Evolutionary conservation across 352 stramenopile species (phyloP).

Genomic region (Pythium aquatile): DNA sequence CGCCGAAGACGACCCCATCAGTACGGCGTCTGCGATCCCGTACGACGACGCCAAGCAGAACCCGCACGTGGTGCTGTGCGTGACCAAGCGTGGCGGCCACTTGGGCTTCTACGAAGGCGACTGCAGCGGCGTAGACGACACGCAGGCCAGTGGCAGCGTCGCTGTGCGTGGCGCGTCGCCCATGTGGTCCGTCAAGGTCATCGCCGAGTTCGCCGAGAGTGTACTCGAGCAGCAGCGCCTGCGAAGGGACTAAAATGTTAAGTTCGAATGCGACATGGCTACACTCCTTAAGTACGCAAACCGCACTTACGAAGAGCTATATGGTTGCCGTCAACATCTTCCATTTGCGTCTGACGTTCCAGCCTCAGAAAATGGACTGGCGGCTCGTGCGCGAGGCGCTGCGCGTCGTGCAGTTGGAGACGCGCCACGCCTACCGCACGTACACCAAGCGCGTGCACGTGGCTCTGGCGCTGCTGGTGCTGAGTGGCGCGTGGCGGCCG

Average conservation of each 20-base stretch:
- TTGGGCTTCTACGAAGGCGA: conserved; percentile 65
- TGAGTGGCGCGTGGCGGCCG: conserved; percentile 18
- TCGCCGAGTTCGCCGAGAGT: conserved; percentile 57
- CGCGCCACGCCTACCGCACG: conserved; percentile 1
- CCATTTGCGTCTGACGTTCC: background rate
- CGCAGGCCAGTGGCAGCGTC: background rate
- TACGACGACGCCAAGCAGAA: conserved; percentile 42
- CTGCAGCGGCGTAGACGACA: conserved; percentile 6
- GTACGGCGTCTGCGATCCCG: conserved; percentile 39
- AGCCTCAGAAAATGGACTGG: conserved; percentile 16
- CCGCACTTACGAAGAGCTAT: conserved; percentile 6
- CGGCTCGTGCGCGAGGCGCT: conserved; percentile 17
- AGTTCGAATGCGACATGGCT: conserved; percentile 18
- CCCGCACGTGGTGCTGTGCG: conserved; percentile 63
- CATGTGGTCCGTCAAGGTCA: conserved; percentile 55
- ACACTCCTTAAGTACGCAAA: conserved; percentile 19
- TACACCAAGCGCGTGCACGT: conserved; percentile 19
- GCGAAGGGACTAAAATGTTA: background rate
- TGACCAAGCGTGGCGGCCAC: conserved; percentile 63
- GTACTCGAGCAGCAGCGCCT: conserved; percentile 23
- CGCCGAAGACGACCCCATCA: conserved; percentile 66
- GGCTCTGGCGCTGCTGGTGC: conserved; percentile 13
- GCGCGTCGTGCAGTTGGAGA: conserved; percentile 9
- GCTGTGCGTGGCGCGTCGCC: conserved; percentile 6
- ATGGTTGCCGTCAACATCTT: conserved; percentile 2